phyloP scores from a whole-genome alignment of 2,329 filamentous ascomycete genomes.

The Microdochium bolleyi region DNA sequence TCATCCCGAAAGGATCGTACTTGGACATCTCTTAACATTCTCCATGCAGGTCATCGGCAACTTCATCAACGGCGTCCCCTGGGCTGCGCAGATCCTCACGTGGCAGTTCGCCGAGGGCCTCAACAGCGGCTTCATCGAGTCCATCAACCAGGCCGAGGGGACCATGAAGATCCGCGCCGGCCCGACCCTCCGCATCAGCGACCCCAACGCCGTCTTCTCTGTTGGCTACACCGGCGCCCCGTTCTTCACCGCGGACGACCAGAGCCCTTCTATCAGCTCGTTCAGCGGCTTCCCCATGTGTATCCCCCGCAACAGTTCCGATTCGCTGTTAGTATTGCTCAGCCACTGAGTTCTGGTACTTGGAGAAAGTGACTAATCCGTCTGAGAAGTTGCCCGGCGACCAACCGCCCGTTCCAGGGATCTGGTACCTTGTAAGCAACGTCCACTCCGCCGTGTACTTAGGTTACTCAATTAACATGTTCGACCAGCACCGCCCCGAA shows the following conservation, averaged over 20 bases:
- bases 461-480: background rate
- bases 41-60: conserved; percentile 24
- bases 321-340: conserved; percentile 23
- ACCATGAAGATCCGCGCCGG: conserved; percentile 23
- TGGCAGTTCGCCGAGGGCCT: conserved; percentile 25
- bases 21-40: too few relatives aligned
- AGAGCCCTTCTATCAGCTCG: conserved; percentile 36
- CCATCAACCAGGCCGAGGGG: conserved; percentile 21
- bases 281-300: conserved; percentile 46
- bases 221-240: conserved; percentile 25
- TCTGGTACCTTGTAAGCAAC: conserved; percentile 19
- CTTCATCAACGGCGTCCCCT: conserved; percentile 21
- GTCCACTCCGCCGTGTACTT: background rate
- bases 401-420: too few relatives aligned
- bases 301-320: conserved; percentile 30
- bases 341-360: too few relatives aligned
- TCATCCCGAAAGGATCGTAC: too few relatives aligned
- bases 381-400: too few relatives aligned
- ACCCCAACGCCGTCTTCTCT: conserved; percentile 35
- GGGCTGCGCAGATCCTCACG: conserved; percentile 23
- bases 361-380: too few relatives aligned
- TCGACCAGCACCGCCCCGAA: conserved; percentile 20
- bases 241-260: conserved; percentile 38
- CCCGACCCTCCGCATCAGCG: conserved; percentile 28
- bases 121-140: conserved; percentile 26